Evolutionary conservation across 1,139 yeast species (phyloP), one percentile per base, ranked within the genome.

Genomic region (Protomyces gravidus): DNA sequence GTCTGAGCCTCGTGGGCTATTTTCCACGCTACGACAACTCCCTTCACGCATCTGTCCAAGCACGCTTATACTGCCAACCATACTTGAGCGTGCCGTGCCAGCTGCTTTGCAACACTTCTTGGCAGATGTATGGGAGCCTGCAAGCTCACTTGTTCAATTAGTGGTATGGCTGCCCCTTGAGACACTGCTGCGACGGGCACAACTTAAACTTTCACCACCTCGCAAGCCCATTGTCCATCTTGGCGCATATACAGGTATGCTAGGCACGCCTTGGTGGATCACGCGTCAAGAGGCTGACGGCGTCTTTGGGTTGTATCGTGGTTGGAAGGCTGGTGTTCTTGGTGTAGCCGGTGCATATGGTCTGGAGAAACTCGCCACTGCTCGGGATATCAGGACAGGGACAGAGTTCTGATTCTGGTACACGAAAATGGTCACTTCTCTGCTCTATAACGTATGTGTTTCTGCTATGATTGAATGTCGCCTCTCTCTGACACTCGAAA

Each of bases 131-230:
- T 67, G 77, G 42, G 75, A 77, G 49, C 73, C 89, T 55, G 65
- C 79, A 2, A 79, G 87, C 39, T 80, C 85, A 57, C 71, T 85
- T 15, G 64, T 80, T 66, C 95, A 89, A 66, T 77, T 90, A 47
- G 81, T 85, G 63, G 78, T 89, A 63, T 84, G 84, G 69, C 76
- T 92, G 63, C 98, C 98, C 1, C 80, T 89, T 60, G 98, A 92
- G 68, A 89, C 95, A 26, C 72, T 92, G 57, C 78, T 88, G 63
- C 79, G 95, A 61, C 83, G 96, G 65, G 89, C 92, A 15, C 97
- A 90, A 69, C 81, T 89, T 9, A 75, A 81, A 60, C 84, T 53
- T 78, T 80, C 60, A 9, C 45, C 55, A 28, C 57, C 61, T 6
- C 28, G 48, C n/a, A 63, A 69, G 33, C 68, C 76, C 26, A 64